A percentile compares a stretch with the other conserved stretches of the same genome.
Conservation (phyloP, 352 stramenopile genomes). For the Globisporangium spiculum region DNA sequence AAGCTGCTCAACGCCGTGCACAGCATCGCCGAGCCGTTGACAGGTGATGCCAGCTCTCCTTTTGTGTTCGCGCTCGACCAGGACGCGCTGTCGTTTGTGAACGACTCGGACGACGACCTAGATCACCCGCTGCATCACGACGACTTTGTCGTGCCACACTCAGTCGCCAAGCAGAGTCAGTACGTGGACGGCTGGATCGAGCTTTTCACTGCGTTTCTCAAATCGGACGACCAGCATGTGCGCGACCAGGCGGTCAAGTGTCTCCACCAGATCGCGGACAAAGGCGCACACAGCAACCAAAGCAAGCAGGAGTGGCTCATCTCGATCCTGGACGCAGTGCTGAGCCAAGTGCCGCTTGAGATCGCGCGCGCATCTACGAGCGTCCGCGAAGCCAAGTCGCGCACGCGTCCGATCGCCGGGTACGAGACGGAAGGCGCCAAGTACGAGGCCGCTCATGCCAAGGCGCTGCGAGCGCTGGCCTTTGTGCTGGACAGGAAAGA, state of each 20-base stretch:
- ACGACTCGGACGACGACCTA: constrained; percentile 32
- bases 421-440: constrained; percentile 21
- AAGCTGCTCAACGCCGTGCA: constrained; percentile 55
- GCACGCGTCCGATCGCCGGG: constrained; percentile 52
- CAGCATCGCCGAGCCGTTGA: constrained; percentile 30
- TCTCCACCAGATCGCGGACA: constrained; percentile 47
- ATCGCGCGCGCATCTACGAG: constrained; percentile 47
- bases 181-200: constrained; percentile 81
- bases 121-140: constrained; percentile 50
- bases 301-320: constrained; percentile 75
- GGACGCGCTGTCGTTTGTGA: constrained; percentile 62
- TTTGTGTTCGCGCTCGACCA: constrained; percentile 39
- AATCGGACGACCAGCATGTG: constrained; percentile 43
- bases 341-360: constrained; percentile 49
- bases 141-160: constrained; percentile 46
- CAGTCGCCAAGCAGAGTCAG: constrained; percentile 32
- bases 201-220: constrained; percentile 64
- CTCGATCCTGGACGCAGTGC: constrained; percentile 59
- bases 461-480: constrained; percentile 53
- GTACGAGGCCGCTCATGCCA: constrained; percentile 53
- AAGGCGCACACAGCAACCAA: constrained; percentile 49
- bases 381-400: constrained; percentile 55
- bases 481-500: constrained; percentile 54
- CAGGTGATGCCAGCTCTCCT: not conserved
- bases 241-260: constrained; percentile 52